Base-by-base conservation (phyloP, 2,329 filamentous ascomycete genomes). In the Stemphylium vesicarium region DNA sequence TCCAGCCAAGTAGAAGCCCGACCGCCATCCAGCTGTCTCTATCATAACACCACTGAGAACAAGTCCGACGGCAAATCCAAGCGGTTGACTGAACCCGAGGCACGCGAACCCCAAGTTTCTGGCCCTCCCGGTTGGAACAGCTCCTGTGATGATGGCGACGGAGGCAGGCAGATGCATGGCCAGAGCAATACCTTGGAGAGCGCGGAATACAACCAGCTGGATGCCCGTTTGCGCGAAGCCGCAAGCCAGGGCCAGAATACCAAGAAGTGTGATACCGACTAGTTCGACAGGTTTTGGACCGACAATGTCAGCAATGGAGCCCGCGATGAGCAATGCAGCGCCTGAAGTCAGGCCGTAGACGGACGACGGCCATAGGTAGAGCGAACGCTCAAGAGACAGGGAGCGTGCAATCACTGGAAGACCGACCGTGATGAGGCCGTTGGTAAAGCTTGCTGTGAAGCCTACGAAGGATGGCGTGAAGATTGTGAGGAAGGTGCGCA, bases 1-100 rank as follows among this genome's bases (percentile, higher is more conserved):
- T 24, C 64, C 70, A 26, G 59, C 56, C 1, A 81, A 50, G 50
- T 80, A 83, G 62, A 79, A 84, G 3, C 77, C 79, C 1, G 74
- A 71, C 4, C 81, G 71, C 82, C 82, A 84, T 1, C 80, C 81
- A 4, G 78, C 63, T 0, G 73, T 76, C 38, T 82, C 78, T 5
- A 79, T 71, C 11, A 84, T 67, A 1, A 84, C 65, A 11, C 82
- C 82, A 9, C 78, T 81, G 0, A 83, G 57, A 1, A 84, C 78
- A 0, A 85, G 66, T 0, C 82, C 82, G 8, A 82, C 61, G 0
- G 79, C 81, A 59, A 82, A 84, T 0, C 82, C 82, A 0, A 84
- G 64, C 0, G 80, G 78, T 50, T 80, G 77, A 36, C 77, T 78
- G 18, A 81, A 63, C 0, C 82, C 80, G 5, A 82, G 53, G 50